Conservation (phyloP, 2,329 filamentous ascomycete genomes). For the Epicoccum nigrum region DNA sequence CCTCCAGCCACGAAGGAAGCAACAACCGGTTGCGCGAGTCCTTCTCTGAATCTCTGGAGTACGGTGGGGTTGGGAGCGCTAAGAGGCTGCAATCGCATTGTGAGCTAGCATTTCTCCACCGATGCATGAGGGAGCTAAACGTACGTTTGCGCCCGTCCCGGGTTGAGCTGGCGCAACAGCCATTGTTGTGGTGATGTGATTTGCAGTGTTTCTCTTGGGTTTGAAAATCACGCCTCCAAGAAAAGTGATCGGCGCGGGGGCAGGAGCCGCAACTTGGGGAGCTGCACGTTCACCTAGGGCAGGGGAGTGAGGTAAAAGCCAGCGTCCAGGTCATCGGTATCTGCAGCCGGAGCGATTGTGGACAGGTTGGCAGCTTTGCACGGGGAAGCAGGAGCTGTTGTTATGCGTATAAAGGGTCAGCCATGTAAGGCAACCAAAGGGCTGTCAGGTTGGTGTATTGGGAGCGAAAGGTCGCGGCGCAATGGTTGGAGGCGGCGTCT, state of each 20-base stretch:
- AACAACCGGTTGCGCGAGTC: constrained; percentile 78
- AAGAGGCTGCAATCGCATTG: constrained; percentile 20
- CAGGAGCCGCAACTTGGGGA: constrained; percentile 20
- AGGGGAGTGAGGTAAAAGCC: constrained; percentile 25
- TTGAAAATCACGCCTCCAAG: constrained; percentile 26
- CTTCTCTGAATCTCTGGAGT: constrained; percentile 35
- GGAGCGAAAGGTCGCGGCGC: constrained; percentile 23
- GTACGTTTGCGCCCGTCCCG: constrained; percentile 31
- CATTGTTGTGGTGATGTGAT: constrained; percentile 28
- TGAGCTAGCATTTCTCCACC: constrained; percentile 20
- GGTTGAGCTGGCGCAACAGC: constrained; percentile 21
- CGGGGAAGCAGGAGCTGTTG: constrained; percentile 20
- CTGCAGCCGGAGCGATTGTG: constrained; percentile 20
- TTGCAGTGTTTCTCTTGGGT: constrained; percentile 19
- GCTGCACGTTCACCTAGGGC: constrained; percentile 32
- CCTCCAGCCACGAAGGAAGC: constrained; percentile 95
- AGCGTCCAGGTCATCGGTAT: constrained; percentile 42
- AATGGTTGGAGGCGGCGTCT: constrained; percentile 23
- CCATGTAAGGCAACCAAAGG: constrained; percentile 39
- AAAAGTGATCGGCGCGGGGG: constrained; percentile 11
- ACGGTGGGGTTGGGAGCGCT: constrained; percentile 25
- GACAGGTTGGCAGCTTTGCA: constrained; percentile 21
- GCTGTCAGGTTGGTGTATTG: constrained; percentile 11
- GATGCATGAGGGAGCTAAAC: constrained; percentile 16
- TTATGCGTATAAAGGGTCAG: constrained; percentile 25